These are phyloP conservation scores for Septoria petroselini DNA, from an alignment of 2,329 filamentous ascomycete genomes.

Conservation along the genomic window DNA sequence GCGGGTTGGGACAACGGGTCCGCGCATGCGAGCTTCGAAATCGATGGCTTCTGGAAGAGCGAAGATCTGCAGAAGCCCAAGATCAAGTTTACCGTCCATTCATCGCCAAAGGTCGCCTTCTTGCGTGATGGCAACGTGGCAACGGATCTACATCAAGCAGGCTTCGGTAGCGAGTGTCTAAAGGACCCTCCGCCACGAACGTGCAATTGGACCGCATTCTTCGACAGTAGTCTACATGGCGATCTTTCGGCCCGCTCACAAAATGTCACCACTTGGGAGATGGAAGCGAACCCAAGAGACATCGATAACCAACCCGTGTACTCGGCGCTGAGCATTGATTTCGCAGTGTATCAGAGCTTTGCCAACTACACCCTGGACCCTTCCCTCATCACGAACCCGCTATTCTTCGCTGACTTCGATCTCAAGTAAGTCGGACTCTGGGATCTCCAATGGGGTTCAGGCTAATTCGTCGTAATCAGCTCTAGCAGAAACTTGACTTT, in stretches of 20 bases:
- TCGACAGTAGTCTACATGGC: conserved; percentile 7
- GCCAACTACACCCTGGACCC: conserved; percentile 31
- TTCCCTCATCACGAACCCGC: conserved; percentile 23
- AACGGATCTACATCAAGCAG: not conserved
- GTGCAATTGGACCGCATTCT: conserved; percentile 24
- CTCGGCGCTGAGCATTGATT: conserved; percentile 13
- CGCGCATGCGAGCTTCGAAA: conserved; percentile 20
- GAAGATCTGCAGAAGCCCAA: not conserved
- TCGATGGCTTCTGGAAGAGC: conserved; percentile 11
- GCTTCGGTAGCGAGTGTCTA: not conserved
- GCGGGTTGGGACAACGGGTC: conserved; percentile 26
- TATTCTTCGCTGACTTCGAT: not conserved
- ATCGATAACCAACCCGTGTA: not conserved
- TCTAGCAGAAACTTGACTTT: no score
- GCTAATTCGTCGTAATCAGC: no score
- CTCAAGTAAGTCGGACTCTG: not conserved
- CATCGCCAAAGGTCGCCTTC: conserved; percentile 24
- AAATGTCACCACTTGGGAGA: conserved; percentile 21
- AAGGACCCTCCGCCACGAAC: not conserved
- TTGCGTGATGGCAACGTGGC: conserved; percentile 19
- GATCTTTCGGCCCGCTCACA: conserved; percentile 5
- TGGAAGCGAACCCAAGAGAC: not conserved
- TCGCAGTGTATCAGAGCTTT: conserved; percentile 23
- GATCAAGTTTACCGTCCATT: not conserved
- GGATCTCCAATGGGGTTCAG: no score